Evolutionary conservation across 2,329 filamentous ascomycete species (phyloP).

Genomic region (Fusarium tjaetaba): DNA sequence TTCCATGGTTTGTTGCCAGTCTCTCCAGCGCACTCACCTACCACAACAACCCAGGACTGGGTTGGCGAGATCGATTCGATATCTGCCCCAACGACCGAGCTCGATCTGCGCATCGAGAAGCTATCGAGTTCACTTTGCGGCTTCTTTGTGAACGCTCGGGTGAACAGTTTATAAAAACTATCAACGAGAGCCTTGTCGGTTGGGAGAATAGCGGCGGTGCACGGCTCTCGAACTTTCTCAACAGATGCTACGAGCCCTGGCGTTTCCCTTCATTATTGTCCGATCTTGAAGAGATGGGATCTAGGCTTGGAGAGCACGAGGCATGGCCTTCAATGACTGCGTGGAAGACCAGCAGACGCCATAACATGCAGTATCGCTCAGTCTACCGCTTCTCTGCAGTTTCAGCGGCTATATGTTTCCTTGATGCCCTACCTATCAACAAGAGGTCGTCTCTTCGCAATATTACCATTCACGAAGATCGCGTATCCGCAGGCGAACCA

Average conservation of each 20-base stretch:
- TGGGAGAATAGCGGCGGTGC: background rate
- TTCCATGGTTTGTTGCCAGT: background rate
- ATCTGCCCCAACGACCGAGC: background rate
- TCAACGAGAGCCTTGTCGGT: rapidly evolving
- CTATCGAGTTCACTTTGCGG: background rate
- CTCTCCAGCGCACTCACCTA: background rate
- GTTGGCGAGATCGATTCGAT: too few species aligned
- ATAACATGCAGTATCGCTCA: background rate
- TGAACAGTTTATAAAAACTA: rapidly evolving
- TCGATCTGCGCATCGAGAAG: background rate
- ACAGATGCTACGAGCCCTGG: background rate
- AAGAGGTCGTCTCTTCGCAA: background rate
- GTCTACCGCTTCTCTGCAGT: background rate
- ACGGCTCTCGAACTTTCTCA: background rate
- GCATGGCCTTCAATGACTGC: background rate
- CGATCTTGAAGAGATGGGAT: background rate
- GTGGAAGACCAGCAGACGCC: background rate
- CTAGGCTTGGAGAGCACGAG: background rate
- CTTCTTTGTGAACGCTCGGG: background rate
- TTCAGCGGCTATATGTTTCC: background rate
- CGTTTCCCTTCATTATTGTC: background rate
- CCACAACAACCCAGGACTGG: background rate
- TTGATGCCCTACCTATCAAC: background rate
- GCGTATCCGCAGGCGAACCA: background rate
- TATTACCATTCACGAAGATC: background rate